Base-by-base conservation (phyloP, 768 basidiomycete genomes). In the Lactifluus piperatus region DNA sequence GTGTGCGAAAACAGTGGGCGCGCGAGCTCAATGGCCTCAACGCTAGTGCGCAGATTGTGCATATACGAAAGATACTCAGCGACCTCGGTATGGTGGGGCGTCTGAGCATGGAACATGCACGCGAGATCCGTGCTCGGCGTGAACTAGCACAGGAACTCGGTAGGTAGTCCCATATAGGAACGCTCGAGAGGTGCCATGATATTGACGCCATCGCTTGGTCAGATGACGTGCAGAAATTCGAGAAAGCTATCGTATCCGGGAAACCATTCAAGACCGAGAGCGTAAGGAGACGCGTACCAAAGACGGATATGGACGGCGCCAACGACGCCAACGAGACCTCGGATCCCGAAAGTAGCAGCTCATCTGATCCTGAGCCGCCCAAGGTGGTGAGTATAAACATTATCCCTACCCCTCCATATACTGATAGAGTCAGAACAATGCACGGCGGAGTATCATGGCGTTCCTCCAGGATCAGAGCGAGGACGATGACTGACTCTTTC, bases 71-170 rank as follows among this genome's bases (percentile, higher is more conserved):
- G 57, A 84, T 87, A 13, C 75, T 93, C 8, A 67, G 74, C 26
- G 86, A 84, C 4, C 76, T 93, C 30, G 91, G 91, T 1, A 94
- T 94, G 90, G 80, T 75, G 0, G 88, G 88, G 1, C 79, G 85
- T 24, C 74, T 84, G 67, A 92, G 82, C 60, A 65, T 91, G 66
- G 91, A 90, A 54, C 86, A 94, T 71, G 93, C 92, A 4, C 88
- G 81, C 65, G 73, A 75, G 3, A 86, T 94, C 65, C 86, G 79
- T 60, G 81, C 76, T 69, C 81, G 81, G 67, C 76, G 91, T 46
- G 94, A 94, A 68, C 69, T 91, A 6, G 85, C 81, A 24, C 76
- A 89, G 59, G 91, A 94, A 67, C 76, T 93, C 20, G 79, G 91
- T 94, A 64, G 32, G 81, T 76, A 24, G 30, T 57, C 48, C 14